A percentile compares a stretch with the other conserved stretches of the same genome.
These are phyloP conservation scores for Aureobasidium sp. DNA, from an alignment of 2,329 filamentous ascomycete genomes.

Conservation along the genomic window DNA sequence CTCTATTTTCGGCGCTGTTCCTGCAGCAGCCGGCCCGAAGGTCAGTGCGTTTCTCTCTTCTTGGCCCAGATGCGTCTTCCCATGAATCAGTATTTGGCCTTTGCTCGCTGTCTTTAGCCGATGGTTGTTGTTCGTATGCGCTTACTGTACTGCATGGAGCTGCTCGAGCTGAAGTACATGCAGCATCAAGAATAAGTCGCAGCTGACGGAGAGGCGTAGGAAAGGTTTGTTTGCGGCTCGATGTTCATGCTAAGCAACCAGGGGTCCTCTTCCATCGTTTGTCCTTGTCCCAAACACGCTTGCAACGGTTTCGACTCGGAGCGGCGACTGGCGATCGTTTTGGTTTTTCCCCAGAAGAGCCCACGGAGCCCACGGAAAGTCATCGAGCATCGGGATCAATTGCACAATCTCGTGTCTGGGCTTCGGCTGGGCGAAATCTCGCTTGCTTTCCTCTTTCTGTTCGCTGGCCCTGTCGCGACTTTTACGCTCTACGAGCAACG, in stretches of 20 bases:
- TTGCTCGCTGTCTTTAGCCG: neutral
- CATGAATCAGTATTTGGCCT: neutral
- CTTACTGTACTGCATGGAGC: neutral
- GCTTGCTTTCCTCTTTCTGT: neutral
- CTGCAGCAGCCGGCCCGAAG: conserved; percentile 9
- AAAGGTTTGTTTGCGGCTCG: neutral
- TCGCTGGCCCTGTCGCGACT: neutral
- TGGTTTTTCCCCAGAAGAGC: neutral
- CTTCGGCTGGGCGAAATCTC: neutral
- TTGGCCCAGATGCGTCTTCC: neutral
- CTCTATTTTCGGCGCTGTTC: conserved; percentile 3
- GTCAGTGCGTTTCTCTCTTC: neutral
- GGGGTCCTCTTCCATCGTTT: neutral
- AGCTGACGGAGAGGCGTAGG: neutral
- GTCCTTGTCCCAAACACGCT: conserved; percentile 7
- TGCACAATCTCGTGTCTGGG: neutral
- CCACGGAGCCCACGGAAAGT: neutral
- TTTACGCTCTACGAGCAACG: neutral
- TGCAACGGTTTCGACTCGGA: neutral
- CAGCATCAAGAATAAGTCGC: neutral
- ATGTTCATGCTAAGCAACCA: conserved; percentile 1
- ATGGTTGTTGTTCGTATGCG: too few species aligned
- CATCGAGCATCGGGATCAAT: neutral
- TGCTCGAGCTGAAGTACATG: conserved; percentile 2
- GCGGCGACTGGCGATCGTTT: neutral